Evolutionary conservation across 1,284 basidiomycete genomes (phyloP).

Genomic region (Melampsora americana): DNA sequence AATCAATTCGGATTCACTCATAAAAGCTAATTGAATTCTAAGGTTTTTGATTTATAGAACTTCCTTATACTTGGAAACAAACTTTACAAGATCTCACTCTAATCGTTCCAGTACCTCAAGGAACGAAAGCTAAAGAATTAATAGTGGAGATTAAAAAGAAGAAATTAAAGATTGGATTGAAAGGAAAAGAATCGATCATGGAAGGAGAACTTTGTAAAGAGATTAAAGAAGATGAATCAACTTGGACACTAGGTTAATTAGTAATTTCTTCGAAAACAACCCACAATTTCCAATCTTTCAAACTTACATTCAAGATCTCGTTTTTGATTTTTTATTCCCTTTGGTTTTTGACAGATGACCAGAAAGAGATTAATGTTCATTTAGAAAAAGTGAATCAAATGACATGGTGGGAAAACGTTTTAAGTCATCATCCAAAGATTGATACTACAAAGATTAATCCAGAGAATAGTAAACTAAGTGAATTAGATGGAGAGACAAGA

Average conservation of each 20-base stretch:
- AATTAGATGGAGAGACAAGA: conserved; percentile 87
- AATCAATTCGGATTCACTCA: neutral
- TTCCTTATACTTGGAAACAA: conserved; percentile 92
- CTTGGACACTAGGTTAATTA: conserved; percentile 83
- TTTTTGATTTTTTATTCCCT: no score
- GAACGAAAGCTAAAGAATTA: conserved; percentile 77
- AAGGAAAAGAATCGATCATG: conserved; percentile 77
- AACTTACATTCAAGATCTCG: neutral
- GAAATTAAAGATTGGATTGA: conserved; percentile 77
- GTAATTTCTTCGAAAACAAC: neutral
- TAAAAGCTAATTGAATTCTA: neutral
- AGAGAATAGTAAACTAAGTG: conserved; percentile 89
- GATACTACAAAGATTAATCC: conserved; percentile 95
- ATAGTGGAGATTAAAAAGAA: conserved; percentile 72
- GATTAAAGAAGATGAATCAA: conserved; percentile 92
- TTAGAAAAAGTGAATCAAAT: conserved; percentile 81
- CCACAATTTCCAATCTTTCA: no score
- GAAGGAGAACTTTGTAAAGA: conserved; percentile 89
- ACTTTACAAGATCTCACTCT: conserved; percentile 83
- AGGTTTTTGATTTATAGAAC: conserved; percentile 50
- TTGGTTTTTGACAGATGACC: conserved; percentile 66
- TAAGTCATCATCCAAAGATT: conserved; percentile 92
- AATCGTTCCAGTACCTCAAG: conserved; percentile 75
- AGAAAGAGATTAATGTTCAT: conserved; percentile 68
- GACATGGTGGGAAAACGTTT: conserved; percentile 97